Evolutionary conservation across 2,329 filamentous ascomycete genomes (phyloP).

Genomic region (Sporothrix curviconia): DNA sequence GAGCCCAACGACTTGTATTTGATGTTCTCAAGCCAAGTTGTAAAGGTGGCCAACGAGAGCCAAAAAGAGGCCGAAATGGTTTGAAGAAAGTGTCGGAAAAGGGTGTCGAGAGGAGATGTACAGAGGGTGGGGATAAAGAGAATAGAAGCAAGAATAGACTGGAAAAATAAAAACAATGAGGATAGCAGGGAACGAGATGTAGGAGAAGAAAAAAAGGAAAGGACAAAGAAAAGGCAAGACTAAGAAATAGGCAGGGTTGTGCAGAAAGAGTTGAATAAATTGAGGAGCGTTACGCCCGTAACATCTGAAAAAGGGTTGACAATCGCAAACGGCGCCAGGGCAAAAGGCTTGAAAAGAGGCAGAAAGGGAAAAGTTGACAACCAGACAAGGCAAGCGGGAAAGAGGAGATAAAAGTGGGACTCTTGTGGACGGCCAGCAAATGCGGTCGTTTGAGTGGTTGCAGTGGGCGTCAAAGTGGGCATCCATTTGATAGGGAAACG

Average conservation of each 20-base stretch:
- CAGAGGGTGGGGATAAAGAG: background rate
- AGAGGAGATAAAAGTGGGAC: conserved; percentile 3
- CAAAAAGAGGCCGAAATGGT: too few species aligned
- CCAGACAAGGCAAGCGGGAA: conserved; percentile 1
- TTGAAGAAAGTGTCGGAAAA: too few species aligned
- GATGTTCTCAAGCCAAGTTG: too few species aligned
- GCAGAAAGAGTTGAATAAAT: background rate
- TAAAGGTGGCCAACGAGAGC: too few species aligned
- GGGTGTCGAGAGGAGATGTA: background rate
- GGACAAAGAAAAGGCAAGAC: background rate
- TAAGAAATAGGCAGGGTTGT: background rate
- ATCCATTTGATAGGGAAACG: too few species aligned
- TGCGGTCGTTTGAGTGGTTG: background rate
- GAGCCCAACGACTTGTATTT: too few species aligned
- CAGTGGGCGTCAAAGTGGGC: background rate
- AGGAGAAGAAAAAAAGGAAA: background rate
- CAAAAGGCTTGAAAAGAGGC: background rate
- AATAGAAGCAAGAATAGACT: background rate
- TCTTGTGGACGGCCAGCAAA: conserved; percentile 1
- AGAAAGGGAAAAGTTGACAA: conserved; percentile 7
- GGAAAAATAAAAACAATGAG: background rate
- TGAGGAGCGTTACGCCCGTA: conserved; percentile 6
- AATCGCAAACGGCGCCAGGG: too few species aligned
- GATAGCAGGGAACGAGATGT: too few species aligned
- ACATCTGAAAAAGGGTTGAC: background rate